Percentiles rank a stretch among this genome's conserved stretches.
These are phyloP conservation scores for Pulveroboletus sp. DNA, from an alignment of 768 basidiomycete species.

Conservation along the genomic window DNA sequence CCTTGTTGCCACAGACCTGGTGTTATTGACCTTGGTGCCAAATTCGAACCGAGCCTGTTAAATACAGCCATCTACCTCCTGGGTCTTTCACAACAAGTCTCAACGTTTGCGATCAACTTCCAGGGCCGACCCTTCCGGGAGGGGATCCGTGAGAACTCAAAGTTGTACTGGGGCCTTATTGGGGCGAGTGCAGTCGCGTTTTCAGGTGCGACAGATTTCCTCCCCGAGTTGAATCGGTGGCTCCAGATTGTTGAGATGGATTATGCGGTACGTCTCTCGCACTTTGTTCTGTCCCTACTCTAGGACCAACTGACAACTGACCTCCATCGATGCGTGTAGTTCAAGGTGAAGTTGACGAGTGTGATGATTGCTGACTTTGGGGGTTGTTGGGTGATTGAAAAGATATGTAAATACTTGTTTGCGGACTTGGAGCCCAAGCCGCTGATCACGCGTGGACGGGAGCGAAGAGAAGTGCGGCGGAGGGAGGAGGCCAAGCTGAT, in stretches of 20 bases:
- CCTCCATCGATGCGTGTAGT: conserved; percentile 41
- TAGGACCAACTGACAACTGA: not conserved
- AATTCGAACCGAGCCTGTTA: conserved; percentile 90
- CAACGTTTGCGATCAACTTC: conserved; percentile 98
- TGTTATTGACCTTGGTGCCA: conserved; percentile 87
- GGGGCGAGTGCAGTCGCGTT: conserved; percentile 89
- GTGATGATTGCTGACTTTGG: conserved; percentile 86
- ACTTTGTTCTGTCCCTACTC: not conserved
- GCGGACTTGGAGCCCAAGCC: conserved; percentile 82
- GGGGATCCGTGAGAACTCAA: conserved; percentile 91
- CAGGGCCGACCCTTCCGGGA: conserved; percentile 98
- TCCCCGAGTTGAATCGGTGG: conserved; percentile 96
- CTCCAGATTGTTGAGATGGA: conserved; percentile 95
- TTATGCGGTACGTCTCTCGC: conserved; percentile 46
- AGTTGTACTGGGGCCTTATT: conserved; percentile 89
- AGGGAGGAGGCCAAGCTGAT: conserved; percentile 35
- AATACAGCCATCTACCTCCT: conserved; percentile 97
- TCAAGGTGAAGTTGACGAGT: conserved; percentile 71
- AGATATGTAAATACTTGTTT: conserved; percentile 77
- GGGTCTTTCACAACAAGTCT: conserved; percentile 95
- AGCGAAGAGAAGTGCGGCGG: conserved; percentile 65
- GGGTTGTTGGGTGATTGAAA: conserved; percentile 84
- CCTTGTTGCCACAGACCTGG: conserved; percentile 46
- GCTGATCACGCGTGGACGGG: conserved; percentile 80
- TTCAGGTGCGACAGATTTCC: conserved; percentile 87